phyloP scores from a whole-genome alignment of 2,329 filamentous ascomycete species.

The Pseudogymnoascus sp. region DNA sequence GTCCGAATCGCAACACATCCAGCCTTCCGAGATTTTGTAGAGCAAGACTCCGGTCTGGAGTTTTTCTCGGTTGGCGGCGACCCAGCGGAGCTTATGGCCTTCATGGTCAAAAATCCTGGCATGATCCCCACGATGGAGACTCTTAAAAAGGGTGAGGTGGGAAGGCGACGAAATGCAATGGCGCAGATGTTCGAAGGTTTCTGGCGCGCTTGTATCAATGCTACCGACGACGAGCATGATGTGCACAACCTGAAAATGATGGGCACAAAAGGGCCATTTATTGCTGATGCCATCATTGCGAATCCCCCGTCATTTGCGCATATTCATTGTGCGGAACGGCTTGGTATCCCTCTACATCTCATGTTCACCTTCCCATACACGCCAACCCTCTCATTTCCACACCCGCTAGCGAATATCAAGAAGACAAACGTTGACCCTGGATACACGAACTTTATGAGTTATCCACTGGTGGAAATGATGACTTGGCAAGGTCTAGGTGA shows the following conservation, averaged over 20 bases:
- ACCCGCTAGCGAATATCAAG: slow-evolving; percentile 66
- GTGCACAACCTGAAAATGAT: slow-evolving; percentile 55
- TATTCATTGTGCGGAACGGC: slow-evolving; percentile 68
- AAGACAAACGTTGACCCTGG: slow-evolving; percentile 57
- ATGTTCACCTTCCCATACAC: slow-evolving; percentile 84
- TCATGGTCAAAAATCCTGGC: slow-evolving; percentile 75
- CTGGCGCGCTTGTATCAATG: slow-evolving; percentile 69
- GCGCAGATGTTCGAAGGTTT: slow-evolving; percentile 77
- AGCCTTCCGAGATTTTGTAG: slow-evolving; percentile 66
- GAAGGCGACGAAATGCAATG: slow-evolving; percentile 58
- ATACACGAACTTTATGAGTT: slow-evolving; percentile 70
- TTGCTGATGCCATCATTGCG: slow-evolving; percentile 75
- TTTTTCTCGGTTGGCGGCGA: slow-evolving; percentile 77
- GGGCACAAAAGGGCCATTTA: slow-evolving; percentile 50
- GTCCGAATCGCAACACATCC: slow-evolving; percentile 74
- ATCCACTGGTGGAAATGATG: slow-evolving; percentile 71
- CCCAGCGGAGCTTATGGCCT: slow-evolving; percentile 74
- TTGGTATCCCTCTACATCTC: slow-evolving; percentile 61
- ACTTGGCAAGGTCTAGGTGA: slow-evolving; percentile 77
- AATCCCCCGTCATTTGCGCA: slow-evolving; percentile 75
- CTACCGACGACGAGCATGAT: slow-evolving; percentile 61
- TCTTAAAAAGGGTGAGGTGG: slow-evolving; percentile 65
- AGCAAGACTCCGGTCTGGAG: slow-evolving; percentile 61
- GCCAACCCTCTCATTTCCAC: slow-evolving; percentile 64
- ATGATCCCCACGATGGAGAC: slow-evolving; percentile 67